A percentile compares a stretch with the other conserved stretches of the same genome.
Evolutionary conservation across 306 rosid species (phyloP).

Genomic region (Vigna hirtella): DNA sequence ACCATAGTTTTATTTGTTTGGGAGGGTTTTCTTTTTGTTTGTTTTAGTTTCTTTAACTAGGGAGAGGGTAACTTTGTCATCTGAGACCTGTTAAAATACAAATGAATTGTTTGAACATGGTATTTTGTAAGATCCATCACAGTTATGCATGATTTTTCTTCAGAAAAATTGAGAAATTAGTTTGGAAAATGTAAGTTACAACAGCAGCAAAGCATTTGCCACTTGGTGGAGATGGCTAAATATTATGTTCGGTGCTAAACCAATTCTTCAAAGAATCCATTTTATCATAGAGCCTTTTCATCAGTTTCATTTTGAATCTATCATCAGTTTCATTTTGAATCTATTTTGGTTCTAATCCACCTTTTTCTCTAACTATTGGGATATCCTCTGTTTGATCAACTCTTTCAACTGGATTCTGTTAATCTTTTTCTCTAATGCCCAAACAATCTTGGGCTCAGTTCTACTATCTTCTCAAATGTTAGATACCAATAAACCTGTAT

Average conservation of each 20-base stretch:
- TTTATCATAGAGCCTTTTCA: background rate
- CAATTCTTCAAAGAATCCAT: background rate
- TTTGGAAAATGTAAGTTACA: background rate
- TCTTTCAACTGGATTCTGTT: background rate
- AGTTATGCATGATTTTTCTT: background rate
- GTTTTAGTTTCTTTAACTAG: background rate
- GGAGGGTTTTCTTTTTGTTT: background rate
- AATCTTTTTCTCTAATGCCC: background rate
- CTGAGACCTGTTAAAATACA: background rate
- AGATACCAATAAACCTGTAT: background rate
- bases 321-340: background rate
- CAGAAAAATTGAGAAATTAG: background rate
- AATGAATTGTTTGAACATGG: too few relatives aligned
- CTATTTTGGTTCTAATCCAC: background rate
- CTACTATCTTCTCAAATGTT: background rate
- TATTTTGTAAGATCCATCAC: background rate
- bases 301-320: background rate
- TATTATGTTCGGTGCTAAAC: background rate
- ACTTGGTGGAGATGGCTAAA: background rate
- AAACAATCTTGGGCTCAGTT: background rate
- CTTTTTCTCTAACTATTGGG: background rate
- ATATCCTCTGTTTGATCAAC: background rate
- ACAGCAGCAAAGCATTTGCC: background rate
- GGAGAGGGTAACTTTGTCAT: background rate
- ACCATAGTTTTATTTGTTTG: background rate